Percentiles rank a stretch among this genome's conserved stretches.
Conservation (phyloP, 495 filamentous ascomycete genomes). For the Staphylotrichum longicolle region DNA sequence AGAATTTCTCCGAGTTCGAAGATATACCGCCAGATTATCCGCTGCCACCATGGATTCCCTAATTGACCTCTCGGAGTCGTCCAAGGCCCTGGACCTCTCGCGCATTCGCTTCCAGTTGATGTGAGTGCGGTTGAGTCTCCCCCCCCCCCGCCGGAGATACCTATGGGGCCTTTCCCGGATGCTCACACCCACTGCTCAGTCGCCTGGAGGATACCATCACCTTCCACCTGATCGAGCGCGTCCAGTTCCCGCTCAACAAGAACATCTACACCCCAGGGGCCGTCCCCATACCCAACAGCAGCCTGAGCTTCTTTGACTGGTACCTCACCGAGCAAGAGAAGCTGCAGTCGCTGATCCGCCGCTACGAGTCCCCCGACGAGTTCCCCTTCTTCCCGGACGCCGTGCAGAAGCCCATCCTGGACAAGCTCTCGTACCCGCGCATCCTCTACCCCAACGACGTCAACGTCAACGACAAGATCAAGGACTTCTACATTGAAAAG, state of each 20-base stretch:
- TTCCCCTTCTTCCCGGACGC: conserved; percentile 93
- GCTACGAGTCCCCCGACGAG: conserved; percentile 94
- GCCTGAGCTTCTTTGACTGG: conserved; percentile 87
- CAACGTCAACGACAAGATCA: conserved; percentile 86
- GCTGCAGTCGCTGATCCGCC: conserved; percentile 89
- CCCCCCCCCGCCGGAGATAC: not conserved
- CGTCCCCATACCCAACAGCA: conserved; percentile 68
- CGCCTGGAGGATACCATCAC: conserved; percentile 98
- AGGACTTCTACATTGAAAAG: conserved; percentile 73
- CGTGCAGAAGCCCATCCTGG: conserved; percentile 75
- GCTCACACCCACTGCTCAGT: conserved; percentile 44
- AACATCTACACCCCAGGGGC: conserved; percentile 82
- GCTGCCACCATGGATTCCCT: conserved; percentile 70
- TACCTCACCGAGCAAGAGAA: conserved; percentile 85
- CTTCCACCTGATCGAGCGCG: conserved; percentile 96
- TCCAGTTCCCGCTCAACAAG: conserved; percentile 90
- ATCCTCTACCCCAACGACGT: conserved; percentile 92
- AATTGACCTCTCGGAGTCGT: conserved; percentile 80
- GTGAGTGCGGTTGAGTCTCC: conserved; percentile 48
- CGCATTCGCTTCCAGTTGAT: conserved; percentile 97
- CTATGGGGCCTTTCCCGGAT: not conserved
- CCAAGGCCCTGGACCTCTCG: conserved; percentile 80
- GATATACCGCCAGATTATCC: not conserved
- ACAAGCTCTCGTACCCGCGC: conserved; percentile 82
- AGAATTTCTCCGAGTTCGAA: not conserved